A percentile compares a stretch with the other conserved stretches of the same genome.
These are phyloP conservation scores for Lentinula raphanica DNA, from an alignment of 768 basidiomycete species.

Conservation along the genomic window DNA sequence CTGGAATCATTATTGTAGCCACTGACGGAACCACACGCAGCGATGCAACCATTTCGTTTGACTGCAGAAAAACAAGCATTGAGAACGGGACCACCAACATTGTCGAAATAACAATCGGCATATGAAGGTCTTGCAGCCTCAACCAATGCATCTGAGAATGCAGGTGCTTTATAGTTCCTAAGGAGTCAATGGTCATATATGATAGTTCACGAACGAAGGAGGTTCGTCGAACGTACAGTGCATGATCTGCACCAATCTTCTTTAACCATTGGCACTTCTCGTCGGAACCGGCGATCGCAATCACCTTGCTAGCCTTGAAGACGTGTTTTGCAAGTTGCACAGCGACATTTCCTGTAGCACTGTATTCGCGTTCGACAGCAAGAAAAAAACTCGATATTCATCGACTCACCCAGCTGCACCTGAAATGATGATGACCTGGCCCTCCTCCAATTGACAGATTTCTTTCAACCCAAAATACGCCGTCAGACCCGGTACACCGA, in stretches of 20 bases:
- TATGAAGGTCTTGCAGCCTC: neutral
- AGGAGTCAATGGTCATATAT: neutral
- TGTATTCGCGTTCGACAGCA: neutral
- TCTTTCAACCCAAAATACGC: constrained; percentile 3
- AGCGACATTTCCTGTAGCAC: neutral
- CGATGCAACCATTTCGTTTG: neutral
- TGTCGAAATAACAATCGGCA: constrained; percentile 2
- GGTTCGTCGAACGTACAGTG: neutral
- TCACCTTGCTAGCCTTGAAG: neutral
- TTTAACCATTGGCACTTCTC: constrained; percentile 4
- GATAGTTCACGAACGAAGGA: neutral
- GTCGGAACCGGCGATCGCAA: constrained; percentile 1
- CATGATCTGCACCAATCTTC: constrained; percentile 1
- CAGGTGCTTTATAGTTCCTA: constrained; percentile 1
- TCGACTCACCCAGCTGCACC: neutral
- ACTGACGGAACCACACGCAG: constrained; percentile 1
- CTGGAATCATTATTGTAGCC: neutral
- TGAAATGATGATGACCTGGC: neutral
- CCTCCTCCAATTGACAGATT: neutral
- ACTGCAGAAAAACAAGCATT: neutral
- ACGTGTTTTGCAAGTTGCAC: constrained; percentile 2
- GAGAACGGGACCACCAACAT: neutral
- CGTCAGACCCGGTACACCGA: neutral
- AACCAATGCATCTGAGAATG: neutral
- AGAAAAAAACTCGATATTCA: neutral